These are phyloP conservation scores for Sporisorium scitamineum DNA, from an alignment of 1,284 basidiomycete genomes.

Conservation along the genomic window DNA sequence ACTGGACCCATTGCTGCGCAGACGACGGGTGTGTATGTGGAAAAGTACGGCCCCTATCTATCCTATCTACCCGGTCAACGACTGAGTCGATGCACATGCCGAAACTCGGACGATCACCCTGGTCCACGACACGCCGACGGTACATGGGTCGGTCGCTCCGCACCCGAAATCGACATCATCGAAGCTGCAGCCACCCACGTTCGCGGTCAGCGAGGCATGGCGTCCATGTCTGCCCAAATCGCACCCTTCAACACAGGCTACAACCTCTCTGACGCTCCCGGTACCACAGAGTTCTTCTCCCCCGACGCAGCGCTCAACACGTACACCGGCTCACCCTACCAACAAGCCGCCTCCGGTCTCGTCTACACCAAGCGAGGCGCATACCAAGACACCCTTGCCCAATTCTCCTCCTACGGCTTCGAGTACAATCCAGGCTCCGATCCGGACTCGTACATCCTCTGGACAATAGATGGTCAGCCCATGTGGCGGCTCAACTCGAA, in stretches of 20 bases:
- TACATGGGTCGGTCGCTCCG: conserved; percentile 73
- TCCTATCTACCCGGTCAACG: conserved; percentile 64
- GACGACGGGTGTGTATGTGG: conserved; percentile 57
- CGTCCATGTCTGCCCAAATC: conserved; percentile 62
- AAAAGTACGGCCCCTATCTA: conserved; percentile 55
- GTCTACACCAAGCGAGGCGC: conserved; percentile 55
- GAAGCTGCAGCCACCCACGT: conserved; percentile 73
- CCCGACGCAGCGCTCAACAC: conserved; percentile 48
- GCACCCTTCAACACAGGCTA: conserved; percentile 64
- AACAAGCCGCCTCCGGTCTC: conserved; percentile 65
- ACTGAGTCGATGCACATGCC: conserved; percentile 63
- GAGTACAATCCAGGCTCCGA: conserved; percentile 71
- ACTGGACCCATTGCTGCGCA: conserved; percentile 62
- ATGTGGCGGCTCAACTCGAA: conserved; percentile 74
- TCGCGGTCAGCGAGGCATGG: conserved; percentile 44
- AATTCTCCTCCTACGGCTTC: conserved; percentile 73
- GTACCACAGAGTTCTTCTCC: conserved; percentile 35
- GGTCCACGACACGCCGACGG: conserved; percentile 61
- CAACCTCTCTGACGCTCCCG: conserved; percentile 70
- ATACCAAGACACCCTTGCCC: conserved; percentile 47
- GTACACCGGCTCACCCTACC: conserved; percentile 63
- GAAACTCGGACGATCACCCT: conserved; percentile 59
- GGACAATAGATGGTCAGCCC: conserved; percentile 46
- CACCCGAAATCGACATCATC: conserved; percentile 87
- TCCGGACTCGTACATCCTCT: conserved; percentile 52